These are phyloP conservation scores for Cladosporium oxysporum DNA, from an alignment of 2,329 filamentous ascomycete genomes.

Conservation along the genomic window DNA sequence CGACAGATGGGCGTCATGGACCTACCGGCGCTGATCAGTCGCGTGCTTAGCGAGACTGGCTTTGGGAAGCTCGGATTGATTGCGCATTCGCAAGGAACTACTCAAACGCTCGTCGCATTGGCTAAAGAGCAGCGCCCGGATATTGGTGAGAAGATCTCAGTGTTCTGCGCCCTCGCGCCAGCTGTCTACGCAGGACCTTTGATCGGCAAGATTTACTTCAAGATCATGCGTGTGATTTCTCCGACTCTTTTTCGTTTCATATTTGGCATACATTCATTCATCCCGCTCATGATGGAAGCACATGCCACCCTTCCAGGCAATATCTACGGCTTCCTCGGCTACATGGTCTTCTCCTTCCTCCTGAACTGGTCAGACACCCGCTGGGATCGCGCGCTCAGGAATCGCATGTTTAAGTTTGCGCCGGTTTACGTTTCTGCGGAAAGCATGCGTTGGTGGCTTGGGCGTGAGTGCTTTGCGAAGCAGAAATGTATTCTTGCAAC, in stretches of 20 bases:
- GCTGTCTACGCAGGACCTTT: constrained; percentile 87
- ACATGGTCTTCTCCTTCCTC: constrained; percentile 84
- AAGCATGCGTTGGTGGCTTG: constrained; percentile 95
- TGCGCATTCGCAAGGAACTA: constrained; percentile 88
- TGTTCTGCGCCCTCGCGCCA: constrained; percentile 88
- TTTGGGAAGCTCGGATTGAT: constrained; percentile 82
- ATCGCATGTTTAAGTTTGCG: constrained; percentile 88
- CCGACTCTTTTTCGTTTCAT: constrained; percentile 74
- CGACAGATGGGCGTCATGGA: constrained; percentile 91
- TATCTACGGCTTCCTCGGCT: constrained; percentile 80
- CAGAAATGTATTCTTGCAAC: constrained; percentile 88
- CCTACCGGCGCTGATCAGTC: constrained; percentile 75
- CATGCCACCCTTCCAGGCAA: constrained; percentile 65
- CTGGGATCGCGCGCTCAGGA: constrained; percentile 78
- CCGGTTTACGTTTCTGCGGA: constrained; percentile 89
- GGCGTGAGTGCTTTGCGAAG: constrained; percentile 77
- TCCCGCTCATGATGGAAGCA: constrained; percentile 89
- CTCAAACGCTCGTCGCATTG: constrained; percentile 81
- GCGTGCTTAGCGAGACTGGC: constrained; percentile 78
- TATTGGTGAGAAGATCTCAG: constrained; percentile 76
- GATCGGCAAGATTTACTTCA: constrained; percentile 85
- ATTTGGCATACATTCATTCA: constrained; percentile 92
- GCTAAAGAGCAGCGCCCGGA: constrained; percentile 89
- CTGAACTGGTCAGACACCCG: constrained; percentile 84
- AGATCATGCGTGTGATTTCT: constrained; percentile 81